Evolutionary conservation across 148 eudicot species (phyloP).

Genomic region (Persicaria maculosa): DNA sequence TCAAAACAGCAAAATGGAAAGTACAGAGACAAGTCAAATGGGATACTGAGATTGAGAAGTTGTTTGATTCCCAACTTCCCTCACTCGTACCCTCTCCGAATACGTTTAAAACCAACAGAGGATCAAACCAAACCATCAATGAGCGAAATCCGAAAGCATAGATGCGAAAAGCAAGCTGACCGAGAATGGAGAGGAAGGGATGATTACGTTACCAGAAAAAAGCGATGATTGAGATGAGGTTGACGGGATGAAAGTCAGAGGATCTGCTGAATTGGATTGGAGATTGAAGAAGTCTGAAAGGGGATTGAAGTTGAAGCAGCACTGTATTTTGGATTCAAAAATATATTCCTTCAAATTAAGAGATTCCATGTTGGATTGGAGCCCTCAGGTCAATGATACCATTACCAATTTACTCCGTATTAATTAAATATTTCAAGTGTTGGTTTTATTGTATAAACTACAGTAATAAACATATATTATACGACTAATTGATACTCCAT

Average conservation of each 20-base stretch:
- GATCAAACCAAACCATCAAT: not conserved
- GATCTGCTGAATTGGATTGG: not conserved
- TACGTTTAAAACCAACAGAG: not conserved
- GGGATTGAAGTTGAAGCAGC: not conserved
- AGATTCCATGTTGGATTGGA: not conserved
- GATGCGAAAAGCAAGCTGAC: not conserved
- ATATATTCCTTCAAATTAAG: not conserved
- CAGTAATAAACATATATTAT: no score
- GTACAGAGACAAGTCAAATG: not conserved
- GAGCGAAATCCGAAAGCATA: no score
- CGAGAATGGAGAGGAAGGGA: not conserved
- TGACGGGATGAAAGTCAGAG: not conserved
- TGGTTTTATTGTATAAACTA: no score
- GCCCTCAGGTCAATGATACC: no score
- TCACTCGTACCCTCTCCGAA: not conserved
- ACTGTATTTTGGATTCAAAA: not conserved
- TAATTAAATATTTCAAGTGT: no score
- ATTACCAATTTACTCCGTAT: no score
- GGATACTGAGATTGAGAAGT: not conserved
- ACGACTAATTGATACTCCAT: no score
- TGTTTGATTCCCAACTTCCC: not conserved
- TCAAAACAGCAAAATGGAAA: not conserved
- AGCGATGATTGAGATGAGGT: not conserved
- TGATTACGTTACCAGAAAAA: not conserved
- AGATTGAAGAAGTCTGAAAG: not conserved